Percentiles rank a stretch among this genome's conserved stretches.
These are phyloP conservation scores for Golubevia pallescens DNA, from an alignment of 1,284 basidiomycete species.

Conservation along the genomic window DNA sequence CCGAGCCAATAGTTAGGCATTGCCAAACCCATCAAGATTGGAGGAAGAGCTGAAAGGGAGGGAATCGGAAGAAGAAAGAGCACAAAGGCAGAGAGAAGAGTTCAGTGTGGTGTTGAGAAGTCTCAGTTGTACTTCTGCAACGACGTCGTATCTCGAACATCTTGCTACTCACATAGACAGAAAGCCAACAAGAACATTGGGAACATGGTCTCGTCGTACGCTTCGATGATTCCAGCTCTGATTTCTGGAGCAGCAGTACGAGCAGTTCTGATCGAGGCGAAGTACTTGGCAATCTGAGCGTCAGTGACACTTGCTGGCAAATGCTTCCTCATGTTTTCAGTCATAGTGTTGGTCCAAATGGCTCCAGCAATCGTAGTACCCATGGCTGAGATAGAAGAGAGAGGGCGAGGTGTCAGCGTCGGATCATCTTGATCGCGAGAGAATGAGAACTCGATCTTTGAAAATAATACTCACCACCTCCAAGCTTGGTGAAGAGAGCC, in stretches of 20 bases:
- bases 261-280: slow-evolving; percentile 17
- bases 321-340: slow-evolving; percentile 20
- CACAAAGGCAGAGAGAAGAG: slow-evolving; percentile 21
- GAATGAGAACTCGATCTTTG: too few relatives aligned
- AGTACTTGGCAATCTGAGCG: slow-evolving; percentile 18
- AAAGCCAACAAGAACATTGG: slow-evolving; percentile 16
- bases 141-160: neutral
- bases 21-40: slow-evolving; percentile 62
- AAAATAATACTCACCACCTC: slow-evolving; percentile 2
- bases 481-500: slow-evolving; percentile 35
- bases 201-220: slow-evolving; percentile 16
- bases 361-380: slow-evolving; percentile 23
- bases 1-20: slow-evolving; percentile 66
- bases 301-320: slow-evolving; percentile 19
- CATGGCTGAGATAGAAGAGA: slow-evolving; percentile 28
- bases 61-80: slow-evolving; percentile 11
- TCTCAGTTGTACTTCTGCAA: too few relatives aligned
- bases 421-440: too few relatives aligned
- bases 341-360: slow-evolving; percentile 44
- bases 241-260: slow-evolving; percentile 9
- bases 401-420: slow-evolving; percentile 16
- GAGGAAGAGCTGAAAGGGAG: slow-evolving; percentile 63
- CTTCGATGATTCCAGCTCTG: slow-evolving; percentile 15
- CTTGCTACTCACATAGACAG: neutral
- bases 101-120: slow-evolving; percentile 2